Base-by-base conservation (phyloP, 371 early-diverging fungal species). In the Mortierella sp. region DNA sequence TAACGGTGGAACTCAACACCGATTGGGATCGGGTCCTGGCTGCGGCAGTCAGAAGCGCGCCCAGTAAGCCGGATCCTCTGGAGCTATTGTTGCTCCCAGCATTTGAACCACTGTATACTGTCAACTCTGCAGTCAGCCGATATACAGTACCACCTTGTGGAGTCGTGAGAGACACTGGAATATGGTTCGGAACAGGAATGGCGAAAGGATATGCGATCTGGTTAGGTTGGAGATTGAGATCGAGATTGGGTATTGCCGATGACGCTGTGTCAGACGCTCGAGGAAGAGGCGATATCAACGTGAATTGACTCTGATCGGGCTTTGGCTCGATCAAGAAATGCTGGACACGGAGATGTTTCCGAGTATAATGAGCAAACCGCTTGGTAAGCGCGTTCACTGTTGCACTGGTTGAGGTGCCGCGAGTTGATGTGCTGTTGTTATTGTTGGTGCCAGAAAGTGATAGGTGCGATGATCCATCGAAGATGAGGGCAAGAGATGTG, bases 71-170 rank as follows among this genome's bases (percentile, higher is more conserved):
- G 4, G 43, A 48, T 14, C 21, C 26, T 39, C 43, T 21, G 14
- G 61, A 44, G 11, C 19, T 14, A 7, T n/a, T 26, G 51, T 46
- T 61, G 27, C 55, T 49, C 42, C n/a, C n/a, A n/a, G n/a, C n/a
- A n/a, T n/a, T n/a, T n/a, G n/a, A n/a, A n/a, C n/a, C n/a, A n/a
- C n/a, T n/a, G n/a, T n/a, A n/a, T n/a, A 30, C 14, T 21, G 52
- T 53, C 15, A 62, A 48, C 26, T 44, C 61, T 15, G 63, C 57
- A 2, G 53, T 70, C 21, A 62, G 23, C 3, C 43, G 46, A 17
- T 62, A 70, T 15, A 28, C 47, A 12, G 63, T 70, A 6, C 63
- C 55, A 2, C 70, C 70, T 1, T 70, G 57, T 17, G 70, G 70
- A 0, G 70, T 62, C 14, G 32, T 27, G 26, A 70, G 42, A 12